Evolutionary conservation across 208 protist genomes (phyloP).

Genomic region (Wallacemonas sp.): DNA sequence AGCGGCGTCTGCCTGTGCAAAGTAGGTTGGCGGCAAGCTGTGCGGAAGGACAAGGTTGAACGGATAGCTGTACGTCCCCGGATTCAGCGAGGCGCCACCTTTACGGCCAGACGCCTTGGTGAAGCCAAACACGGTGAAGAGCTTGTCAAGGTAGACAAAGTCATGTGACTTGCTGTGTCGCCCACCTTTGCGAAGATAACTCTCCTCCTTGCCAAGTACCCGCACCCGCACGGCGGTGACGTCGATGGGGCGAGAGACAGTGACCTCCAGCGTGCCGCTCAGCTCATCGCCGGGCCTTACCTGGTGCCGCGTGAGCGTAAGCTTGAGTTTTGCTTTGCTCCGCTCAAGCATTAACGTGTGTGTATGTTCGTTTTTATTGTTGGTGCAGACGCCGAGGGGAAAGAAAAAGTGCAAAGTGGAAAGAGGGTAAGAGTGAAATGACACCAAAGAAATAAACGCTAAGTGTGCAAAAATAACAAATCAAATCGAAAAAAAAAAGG

Average conservation of each 20-base stretch:
- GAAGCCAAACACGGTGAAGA: conserved; percentile 49
- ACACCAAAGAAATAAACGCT: background rate
- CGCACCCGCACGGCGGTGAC: conserved; percentile 37
- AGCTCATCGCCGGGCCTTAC: background rate
- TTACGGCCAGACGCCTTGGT: conserved; percentile 34
- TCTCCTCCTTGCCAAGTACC: conserved; percentile 29
- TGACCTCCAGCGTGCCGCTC: conserved; percentile 19
- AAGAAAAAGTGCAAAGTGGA: background rate
- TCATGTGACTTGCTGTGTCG: conserved; percentile 11
- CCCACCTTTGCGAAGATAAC: conserved; percentile 13
- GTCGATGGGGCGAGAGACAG: conserved; percentile 26
- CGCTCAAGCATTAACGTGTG: background rate
- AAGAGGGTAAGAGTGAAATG: background rate
- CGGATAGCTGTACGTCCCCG: conserved; percentile 39
- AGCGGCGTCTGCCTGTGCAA: conserved; percentile 13
- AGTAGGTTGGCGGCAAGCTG: conserved; percentile 27
- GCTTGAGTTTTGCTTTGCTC: background rate
- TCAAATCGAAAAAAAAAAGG: background rate
- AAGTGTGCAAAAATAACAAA: background rate
- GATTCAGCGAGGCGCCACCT: conserved; percentile 32
- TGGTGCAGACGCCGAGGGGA: background rate
- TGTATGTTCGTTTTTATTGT: too few relatives aligned
- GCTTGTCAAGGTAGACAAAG: conserved; percentile 34
- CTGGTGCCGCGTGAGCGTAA: background rate
- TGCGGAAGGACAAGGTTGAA: conserved; percentile 30